A percentile compares a stretch with the other conserved stretches of the same genome.
Evolutionary conservation across 1,284 basidiomycete genomes (phyloP).

Genomic region (Tetrapyrgos nigripes): DNA sequence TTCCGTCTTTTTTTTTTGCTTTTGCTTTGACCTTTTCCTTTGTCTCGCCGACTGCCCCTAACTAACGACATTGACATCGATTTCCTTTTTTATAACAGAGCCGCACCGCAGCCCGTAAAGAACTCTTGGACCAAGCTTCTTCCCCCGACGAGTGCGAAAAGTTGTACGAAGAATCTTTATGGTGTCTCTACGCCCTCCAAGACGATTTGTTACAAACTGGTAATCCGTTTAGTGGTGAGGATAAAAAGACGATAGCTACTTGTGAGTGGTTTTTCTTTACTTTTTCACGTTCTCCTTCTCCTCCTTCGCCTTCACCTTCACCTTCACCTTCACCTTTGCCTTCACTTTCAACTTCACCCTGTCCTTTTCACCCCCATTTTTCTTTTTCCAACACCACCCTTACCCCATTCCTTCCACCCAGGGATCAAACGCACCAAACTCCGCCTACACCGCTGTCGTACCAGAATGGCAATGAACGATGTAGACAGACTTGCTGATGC

Average conservation of each 20-base stretch:
- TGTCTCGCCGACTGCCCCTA: neutral
- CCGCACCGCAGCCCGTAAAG: constrained; percentile 90
- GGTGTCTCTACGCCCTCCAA: constrained; percentile 90
- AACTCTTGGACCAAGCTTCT: constrained; percentile 83
- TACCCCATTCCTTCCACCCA: constrained; percentile 33
- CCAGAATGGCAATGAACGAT: constrained; percentile 74
- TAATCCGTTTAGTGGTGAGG: constrained; percentile 86
- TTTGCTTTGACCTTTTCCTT: neutral
- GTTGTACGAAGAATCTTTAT: constrained; percentile 93
- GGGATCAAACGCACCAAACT: constrained; percentile 87
- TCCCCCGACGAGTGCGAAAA: constrained; percentile 87
- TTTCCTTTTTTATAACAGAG: constrained; percentile 61
- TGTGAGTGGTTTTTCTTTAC: constrained; percentile 56
- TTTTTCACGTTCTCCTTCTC: neutral
- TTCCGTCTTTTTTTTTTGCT: neutral
- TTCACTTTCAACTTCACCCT: neutral
- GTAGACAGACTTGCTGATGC: constrained; percentile 74
- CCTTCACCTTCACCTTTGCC: neutral
- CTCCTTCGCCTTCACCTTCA: neutral
- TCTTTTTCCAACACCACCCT: too few relatives aligned
- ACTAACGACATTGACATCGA: neutral
- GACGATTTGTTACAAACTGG: constrained; percentile 89
- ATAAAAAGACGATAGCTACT: constrained; percentile 80
- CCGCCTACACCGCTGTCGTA: constrained; percentile 72
- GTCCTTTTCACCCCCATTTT: too few relatives aligned